Conservation (phyloP, 345 rosid species). For the Eucalyptus erythrocorys region DNA sequence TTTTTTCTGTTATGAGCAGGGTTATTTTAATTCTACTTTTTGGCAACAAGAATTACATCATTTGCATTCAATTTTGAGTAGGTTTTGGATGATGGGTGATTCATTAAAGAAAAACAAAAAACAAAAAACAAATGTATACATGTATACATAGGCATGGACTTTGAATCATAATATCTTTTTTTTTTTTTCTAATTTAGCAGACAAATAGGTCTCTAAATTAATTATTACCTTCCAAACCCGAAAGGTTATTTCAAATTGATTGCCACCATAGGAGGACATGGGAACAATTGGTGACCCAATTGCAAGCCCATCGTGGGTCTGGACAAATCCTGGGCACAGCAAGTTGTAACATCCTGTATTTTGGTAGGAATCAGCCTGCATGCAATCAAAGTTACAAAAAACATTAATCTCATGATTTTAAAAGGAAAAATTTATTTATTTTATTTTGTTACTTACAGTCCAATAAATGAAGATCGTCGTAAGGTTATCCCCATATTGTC, state of each 20-base stretch:
- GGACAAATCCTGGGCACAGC: constrained; percentile 90
- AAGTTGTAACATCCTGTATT: constrained; percentile 95
- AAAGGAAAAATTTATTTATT: background rate
- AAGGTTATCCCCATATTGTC: constrained; percentile 75
- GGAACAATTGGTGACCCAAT: constrained; percentile 99
- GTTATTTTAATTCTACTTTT: too few species aligned
- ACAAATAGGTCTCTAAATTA: background rate
- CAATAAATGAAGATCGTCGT: constrained; percentile 97
- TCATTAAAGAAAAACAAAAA: background rate
- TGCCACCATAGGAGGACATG: constrained; percentile 60
- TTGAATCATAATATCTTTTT: background rate
- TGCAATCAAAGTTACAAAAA: background rate
- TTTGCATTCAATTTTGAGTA: background rate
- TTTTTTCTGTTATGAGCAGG: too few species aligned
- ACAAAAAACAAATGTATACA: background rate
- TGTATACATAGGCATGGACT: background rate
- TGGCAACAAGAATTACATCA: background rate
- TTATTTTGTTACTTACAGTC: constrained; percentile 47
- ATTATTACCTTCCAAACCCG: constrained; percentile 81
- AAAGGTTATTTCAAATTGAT: constrained; percentile 90
- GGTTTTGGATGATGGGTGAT: background rate
- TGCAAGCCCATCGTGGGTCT: constrained; percentile 68
- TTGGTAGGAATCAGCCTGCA: constrained; percentile 86
- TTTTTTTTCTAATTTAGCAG: background rate
- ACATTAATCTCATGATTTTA: background rate